phyloP scores from a whole-genome alignment of 2,329 filamentous ascomycete genomes.

The Kalmusia sp. region DNA sequence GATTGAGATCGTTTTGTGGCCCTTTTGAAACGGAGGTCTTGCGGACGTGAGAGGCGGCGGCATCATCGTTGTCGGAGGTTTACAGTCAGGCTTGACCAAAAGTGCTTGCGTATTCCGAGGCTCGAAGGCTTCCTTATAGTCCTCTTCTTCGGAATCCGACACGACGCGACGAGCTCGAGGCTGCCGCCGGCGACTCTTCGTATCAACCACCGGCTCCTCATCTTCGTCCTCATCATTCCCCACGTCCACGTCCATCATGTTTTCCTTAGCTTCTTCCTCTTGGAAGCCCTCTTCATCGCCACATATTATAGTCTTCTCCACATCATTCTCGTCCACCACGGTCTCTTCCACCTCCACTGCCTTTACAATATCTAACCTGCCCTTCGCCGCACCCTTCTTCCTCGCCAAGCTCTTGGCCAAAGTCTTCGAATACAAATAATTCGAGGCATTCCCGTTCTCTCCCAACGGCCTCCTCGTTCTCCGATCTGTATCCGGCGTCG shows the following conservation, averaged over 20 bases:
- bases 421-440: conserved; percentile 34
- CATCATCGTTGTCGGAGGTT: conserved; percentile 8
- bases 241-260: conserved; percentile 7
- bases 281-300: conserved; percentile 32
- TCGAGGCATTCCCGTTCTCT: conserved; percentile 12
- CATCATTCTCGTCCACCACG: conserved; percentile 26
- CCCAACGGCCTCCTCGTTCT: conserved; percentile 21
- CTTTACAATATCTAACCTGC: conserved; percentile 21
- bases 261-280: conserved; percentile 14
- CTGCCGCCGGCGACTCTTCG: conserved; percentile 23
- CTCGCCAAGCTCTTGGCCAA: conserved; percentile 36
- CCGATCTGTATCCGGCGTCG: conserved; percentile 31
- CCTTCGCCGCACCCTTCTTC: conserved; percentile 21
- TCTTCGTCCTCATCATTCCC: conserved; percentile 28
- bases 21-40: conserved; percentile 33
- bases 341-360: conserved; percentile 15
- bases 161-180: conserved; percentile 22
- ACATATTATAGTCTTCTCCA: conserved; percentile 40
- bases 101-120: conserved; percentile 1
- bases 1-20: conserved; percentile 33
- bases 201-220: conserved; percentile 35
- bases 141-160: conserved; percentile 31
- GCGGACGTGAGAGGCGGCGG: conserved; percentile 26
- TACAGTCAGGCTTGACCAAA: background rate
- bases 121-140: background rate